Evolutionary conservation across 1,139 yeast species (phyloP).

Genomic region (Saccharomyces pastorianus): DNA sequence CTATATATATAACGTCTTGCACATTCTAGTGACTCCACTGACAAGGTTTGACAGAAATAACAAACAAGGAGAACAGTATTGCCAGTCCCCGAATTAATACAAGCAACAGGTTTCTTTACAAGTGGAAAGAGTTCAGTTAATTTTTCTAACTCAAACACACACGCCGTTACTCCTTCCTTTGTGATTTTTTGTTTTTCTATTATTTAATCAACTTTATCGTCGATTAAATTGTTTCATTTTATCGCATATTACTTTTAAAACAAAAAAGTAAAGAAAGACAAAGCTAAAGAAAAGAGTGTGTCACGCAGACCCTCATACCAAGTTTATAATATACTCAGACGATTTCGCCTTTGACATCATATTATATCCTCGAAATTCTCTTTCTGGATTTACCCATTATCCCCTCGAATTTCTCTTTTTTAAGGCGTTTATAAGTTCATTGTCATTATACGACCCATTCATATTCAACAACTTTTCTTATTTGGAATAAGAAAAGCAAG

Average conservation of each 20-base stretch:
- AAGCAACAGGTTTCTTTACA: not conserved
- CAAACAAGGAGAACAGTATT: not conserved
- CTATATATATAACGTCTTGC: not conserved
- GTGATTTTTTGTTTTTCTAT: not conserved
- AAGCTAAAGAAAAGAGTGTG: not conserved
- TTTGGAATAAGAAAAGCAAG: not conserved
- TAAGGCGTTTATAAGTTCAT: not conserved
- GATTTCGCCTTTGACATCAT: not conserved
- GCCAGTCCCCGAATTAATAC: not conserved
- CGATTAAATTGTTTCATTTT: not conserved
- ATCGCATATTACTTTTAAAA: not conserved
- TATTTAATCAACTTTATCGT: not conserved
- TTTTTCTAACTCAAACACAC: not conserved
- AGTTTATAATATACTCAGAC: not conserved
- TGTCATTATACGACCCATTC: constrained; percentile 2
- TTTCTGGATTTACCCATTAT: not conserved
- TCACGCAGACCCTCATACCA: not conserved
- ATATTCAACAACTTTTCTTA: not conserved
- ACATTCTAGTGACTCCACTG: not conserved
- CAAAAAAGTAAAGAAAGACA: not conserved
- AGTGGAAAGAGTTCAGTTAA: not conserved
- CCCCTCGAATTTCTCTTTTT: not conserved
- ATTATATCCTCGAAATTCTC: not conserved
- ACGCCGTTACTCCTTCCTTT: not conserved
- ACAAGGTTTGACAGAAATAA: not conserved